A percentile compares a stretch with the other conserved stretches of the same genome.
phyloP scores from a whole-genome alignment of 768 basidiomycete species.

The Leccinum pellstonianum region DNA sequence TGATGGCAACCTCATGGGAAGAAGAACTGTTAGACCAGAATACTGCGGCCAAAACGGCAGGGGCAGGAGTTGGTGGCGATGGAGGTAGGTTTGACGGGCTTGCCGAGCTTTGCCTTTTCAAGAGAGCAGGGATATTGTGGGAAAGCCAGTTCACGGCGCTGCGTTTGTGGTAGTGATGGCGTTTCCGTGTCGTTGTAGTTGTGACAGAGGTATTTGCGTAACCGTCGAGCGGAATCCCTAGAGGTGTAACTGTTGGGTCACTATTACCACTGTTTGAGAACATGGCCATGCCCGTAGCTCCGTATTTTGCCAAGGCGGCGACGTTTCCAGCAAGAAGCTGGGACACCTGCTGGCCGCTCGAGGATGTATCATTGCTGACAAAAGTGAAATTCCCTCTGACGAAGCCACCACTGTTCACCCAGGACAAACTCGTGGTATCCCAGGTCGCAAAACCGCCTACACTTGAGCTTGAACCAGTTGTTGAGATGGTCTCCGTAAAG shows the following conservation, averaged over 20 bases:
- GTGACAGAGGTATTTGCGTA: constrained; percentile 34
- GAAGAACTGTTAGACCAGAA: constrained; percentile 87
- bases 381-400: constrained; percentile 69
- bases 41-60: constrained; percentile 79
- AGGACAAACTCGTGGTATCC: constrained; percentile 56
- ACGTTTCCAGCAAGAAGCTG: constrained; percentile 75
- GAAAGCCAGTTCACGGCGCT: constrained; percentile 48
- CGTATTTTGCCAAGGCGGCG: constrained; percentile 53
- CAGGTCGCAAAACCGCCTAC: constrained; percentile 73
- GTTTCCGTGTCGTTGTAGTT: constrained; percentile 35
- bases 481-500: constrained; percentile 54
- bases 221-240: constrained; percentile 55
- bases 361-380: constrained; percentile 62
- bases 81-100: constrained; percentile 54
- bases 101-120: constrained; percentile 50
- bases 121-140: constrained; percentile 42
- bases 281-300: constrained; percentile 78
- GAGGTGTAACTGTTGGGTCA: constrained; percentile 59
- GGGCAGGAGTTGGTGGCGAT: constrained; percentile 57
- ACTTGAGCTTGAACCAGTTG: constrained; percentile 34
- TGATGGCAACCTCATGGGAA: constrained; percentile 62
- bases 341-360: constrained; percentile 35
- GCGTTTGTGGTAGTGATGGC: constrained; percentile 38
- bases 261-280: constrained; percentile 61
- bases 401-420: constrained; percentile 77